Conservation (phyloP, 129 eudicot species). For the Mikania micrantha region DNA sequence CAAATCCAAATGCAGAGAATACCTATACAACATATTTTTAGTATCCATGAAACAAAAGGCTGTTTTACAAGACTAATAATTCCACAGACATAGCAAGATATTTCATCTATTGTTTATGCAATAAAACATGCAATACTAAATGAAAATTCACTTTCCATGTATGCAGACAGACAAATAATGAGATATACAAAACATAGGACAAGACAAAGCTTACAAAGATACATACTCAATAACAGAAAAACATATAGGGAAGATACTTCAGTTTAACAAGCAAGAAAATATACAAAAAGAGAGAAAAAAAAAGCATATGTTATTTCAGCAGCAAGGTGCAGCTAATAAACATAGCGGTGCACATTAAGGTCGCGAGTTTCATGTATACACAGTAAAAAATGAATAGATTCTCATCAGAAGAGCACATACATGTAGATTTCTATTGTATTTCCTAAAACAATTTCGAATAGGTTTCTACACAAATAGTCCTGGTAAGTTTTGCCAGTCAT, state of each 20-base stretch:
- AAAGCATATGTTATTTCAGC: not conserved
- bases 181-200: not conserved
- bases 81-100: not conserved
- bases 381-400: not conserved
- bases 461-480: not conserved
- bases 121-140: not conserved
- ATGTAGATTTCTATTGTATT: not conserved
- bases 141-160: not conserved
- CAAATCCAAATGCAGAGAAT: conserved; percentile 93
- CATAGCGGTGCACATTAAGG: not conserved
- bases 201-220: not conserved
- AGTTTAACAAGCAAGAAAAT: not conserved
- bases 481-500: not conserved
- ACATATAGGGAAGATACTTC: not conserved
- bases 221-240: not conserved
- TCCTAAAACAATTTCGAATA: not conserved
- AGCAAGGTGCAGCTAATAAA: not conserved
- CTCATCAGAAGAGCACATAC: not conserved
- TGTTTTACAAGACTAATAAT: not conserved
- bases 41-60: not conserved
- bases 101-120: not conserved
- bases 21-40: conserved; percentile 48
- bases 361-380: not conserved
- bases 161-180: not conserved
- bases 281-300: not conserved